Base-by-base conservation (phyloP, 1,139 yeast species). In the Pichia cactophila region DNA sequence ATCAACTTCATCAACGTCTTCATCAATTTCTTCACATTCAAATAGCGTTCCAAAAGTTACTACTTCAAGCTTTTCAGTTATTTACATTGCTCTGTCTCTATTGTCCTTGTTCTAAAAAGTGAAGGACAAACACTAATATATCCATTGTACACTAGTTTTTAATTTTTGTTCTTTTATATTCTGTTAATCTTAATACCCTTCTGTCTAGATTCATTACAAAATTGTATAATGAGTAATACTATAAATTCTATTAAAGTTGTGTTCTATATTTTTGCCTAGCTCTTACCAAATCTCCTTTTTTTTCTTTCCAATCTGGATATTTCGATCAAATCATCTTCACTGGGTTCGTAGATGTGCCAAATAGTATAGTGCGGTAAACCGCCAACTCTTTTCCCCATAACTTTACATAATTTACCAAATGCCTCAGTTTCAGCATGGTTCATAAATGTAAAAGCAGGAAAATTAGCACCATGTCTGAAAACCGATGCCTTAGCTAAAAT, bases 361-460 rank as follows among this genome's bases (percentile, higher is more conserved):
- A 87, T 73, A 0, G 90, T 86, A 63, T 87, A 87, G 69, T 87
- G 90, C 26, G 95, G 95, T 58, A 86, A 73, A 0, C 96, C 96
- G 45, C 88, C 89, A 36, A 87, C 94, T 53, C 70, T 71, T 67
- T 78, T 84, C 10, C 94, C 94, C 84, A 86, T 84, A 51, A 73
- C 72, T 58, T 77, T 83, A 26, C 90, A 82, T 86, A 87, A 75
- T 61, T 86, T 86, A 44, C 95, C 96, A 68, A 86, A 86, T 0
- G 94, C 95, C 64, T 87, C 92, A 1, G 95, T 87, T 64, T 86
- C 96, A 1, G 95, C 95, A 65, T 87, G 96, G 62, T 86, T 86
- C 65, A 82, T 77, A 64, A 86, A 86, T 3, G 95, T 82, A 61
- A 85, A 86, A 2, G 95, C 94, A 16, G 95, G 94, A 72, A 87